Evolutionary conservation across 225 moss, liverwort and hornwort species (phyloP).

Genomic region (Takakia lepidozioides): DNA sequence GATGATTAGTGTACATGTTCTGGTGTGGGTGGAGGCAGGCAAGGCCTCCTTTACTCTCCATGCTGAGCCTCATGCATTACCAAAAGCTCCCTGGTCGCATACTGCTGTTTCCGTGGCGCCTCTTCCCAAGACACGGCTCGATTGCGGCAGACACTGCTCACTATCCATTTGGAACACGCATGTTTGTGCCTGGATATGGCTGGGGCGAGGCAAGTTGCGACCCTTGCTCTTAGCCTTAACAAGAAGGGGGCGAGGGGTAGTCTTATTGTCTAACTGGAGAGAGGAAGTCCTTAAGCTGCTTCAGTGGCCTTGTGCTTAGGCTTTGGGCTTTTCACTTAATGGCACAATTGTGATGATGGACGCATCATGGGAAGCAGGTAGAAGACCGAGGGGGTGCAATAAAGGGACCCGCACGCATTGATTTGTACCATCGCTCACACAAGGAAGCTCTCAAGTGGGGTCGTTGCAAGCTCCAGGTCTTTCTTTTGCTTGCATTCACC

Average conservation of each 20-base stretch:
- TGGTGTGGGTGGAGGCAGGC: slow-evolving; percentile 47
- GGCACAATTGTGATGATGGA: neutral
- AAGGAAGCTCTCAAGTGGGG: slow-evolving; percentile 80
- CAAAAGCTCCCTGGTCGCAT: slow-evolving; percentile 74
- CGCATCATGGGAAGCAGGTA: slow-evolving; percentile 64
- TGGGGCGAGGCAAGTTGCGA: slow-evolving; percentile 98
- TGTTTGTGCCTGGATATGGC: slow-evolving; percentile 97
- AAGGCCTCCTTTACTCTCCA: slow-evolving; percentile 78
- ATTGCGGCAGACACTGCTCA: slow-evolving; percentile 86
- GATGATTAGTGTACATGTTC: neutral
- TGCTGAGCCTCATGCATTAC: slow-evolving; percentile 64
- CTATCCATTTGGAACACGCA: slow-evolving; percentile 99
- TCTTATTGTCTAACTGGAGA: no score
- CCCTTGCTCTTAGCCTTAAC: no score
- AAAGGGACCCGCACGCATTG: slow-evolving; percentile 72
- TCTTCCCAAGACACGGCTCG: slow-evolving; percentile 86
- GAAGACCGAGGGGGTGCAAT: slow-evolving; percentile 96
- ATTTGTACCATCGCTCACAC: slow-evolving; percentile 92
- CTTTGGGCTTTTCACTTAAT: neutral
- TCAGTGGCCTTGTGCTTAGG: no score
- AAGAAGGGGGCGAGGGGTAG: no score
- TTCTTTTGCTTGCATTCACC: neutral
- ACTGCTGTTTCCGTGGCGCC: slow-evolving; percentile 84
- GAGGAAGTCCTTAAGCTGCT: no score
- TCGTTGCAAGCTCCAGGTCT: slow-evolving; percentile 76